Percentiles rank a stretch among this genome's conserved stretches.
phyloP scores from a whole-genome alignment of 2,329 filamentous ascomycete genomes.

The Cryphonectria parasitica region DNA sequence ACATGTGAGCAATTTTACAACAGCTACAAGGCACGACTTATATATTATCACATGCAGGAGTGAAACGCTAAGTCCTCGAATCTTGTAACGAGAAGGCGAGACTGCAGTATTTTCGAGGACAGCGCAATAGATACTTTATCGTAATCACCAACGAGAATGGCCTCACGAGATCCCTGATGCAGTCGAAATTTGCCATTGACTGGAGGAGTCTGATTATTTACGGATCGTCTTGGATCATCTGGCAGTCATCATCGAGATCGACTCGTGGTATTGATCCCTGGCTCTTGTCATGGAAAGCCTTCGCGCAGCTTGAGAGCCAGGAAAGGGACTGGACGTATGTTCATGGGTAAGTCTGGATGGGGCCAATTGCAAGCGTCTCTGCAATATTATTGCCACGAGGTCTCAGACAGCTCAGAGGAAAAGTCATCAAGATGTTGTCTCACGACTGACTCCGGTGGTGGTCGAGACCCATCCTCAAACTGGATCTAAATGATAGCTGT shows the following conservation, averaged over 20 bases:
- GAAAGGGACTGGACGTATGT: not conserved
- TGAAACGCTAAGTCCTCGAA: too few species aligned
- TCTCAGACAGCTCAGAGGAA: not conserved
- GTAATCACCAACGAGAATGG: too few species aligned
- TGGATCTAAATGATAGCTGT: not conserved
- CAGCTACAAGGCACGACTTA: not conserved
- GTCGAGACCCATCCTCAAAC: not conserved
- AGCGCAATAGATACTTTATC: too few species aligned
- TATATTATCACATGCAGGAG: not conserved
- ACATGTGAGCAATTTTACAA: not conserved
- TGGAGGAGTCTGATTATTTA: not conserved
- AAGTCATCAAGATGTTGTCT: not conserved
- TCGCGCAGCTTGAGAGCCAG: not conserved
- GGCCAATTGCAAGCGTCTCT: not conserved
- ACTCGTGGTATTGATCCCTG: too few species aligned
- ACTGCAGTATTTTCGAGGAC: not conserved
- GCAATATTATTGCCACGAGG: not conserved
- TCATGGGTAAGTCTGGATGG: too few species aligned
- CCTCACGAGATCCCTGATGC: too few species aligned
- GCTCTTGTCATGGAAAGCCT: too few species aligned
- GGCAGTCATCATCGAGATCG: too few species aligned
- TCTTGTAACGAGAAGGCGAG: too few species aligned
- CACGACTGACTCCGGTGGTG: not conserved
- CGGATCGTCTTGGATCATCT: too few species aligned
- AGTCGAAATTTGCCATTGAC: not conserved